Percentiles rank a stretch among this genome's conserved stretches.
Conservation (phyloP, 2,329 filamentous ascomycete species). For the Triangularia verruculosa region DNA sequence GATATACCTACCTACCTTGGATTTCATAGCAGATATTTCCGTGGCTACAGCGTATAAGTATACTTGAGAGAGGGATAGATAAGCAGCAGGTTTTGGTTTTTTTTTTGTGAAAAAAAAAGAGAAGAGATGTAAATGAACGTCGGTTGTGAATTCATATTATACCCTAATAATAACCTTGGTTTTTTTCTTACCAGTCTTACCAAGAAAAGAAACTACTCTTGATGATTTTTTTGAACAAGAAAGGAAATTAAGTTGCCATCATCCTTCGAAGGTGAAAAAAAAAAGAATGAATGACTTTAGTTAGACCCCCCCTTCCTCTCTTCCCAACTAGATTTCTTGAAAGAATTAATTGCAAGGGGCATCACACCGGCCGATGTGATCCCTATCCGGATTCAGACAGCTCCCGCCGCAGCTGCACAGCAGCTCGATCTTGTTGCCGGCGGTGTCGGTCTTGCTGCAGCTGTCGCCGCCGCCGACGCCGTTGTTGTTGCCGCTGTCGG, state of each 20-base stretch:
- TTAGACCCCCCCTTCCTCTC: background rate
- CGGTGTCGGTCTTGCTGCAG: conserved; percentile 11
- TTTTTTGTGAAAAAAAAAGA: no score
- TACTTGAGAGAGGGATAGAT: no score
- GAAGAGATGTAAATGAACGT: no score
- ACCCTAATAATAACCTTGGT: no score
- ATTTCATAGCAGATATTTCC: background rate
- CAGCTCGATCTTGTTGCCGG: conserved; percentile 25
- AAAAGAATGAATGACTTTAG: background rate
- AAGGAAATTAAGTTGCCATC: background rate
- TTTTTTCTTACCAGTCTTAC: no score
- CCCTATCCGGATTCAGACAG: conserved; percentile 25
- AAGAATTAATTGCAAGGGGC: conserved; percentile 18
- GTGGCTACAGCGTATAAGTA: no score
- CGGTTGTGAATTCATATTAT: no score
- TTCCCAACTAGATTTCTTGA: background rate
- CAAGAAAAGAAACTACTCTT: no score
- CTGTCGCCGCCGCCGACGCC: conserved; percentile 6
- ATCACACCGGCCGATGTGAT: conserved; percentile 29
- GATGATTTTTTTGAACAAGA: no score
- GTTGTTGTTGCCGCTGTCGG: background rate
- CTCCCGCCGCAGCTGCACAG: conserved; percentile 24
- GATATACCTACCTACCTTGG: background rate
- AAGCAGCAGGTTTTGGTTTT: no score
- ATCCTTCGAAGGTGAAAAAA: background rate